Base-by-base conservation (phyloP, 768 basidiomycete genomes). In the Russula foetens region DNA sequence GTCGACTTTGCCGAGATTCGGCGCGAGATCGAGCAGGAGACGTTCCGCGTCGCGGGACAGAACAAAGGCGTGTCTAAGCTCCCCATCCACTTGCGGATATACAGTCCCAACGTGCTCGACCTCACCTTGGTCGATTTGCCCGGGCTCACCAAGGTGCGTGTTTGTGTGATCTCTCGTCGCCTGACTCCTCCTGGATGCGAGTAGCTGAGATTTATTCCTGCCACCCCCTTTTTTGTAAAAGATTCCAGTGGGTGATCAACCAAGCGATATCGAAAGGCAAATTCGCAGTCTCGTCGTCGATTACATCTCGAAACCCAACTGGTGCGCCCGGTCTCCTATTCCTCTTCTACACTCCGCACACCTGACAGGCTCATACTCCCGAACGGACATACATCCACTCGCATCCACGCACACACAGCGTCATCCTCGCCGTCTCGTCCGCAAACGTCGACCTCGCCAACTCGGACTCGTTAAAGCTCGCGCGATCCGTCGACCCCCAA, bases 391-490 rank as follows among this genome's bases (percentile, higher is more conserved):
- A n/a, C 33, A 52, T 23, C 12, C 39, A n/a, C n/a, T 4, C n/a
- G 3, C 38, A 26, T 26, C 1, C 15, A 19, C 26, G 2, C 12
- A 17, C 11, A 38, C 39, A 24, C 26, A 96, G 94, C 65, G 94
- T 99, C 62, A 94, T 99, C 67, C 86, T 99, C 49, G 89, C 97
- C 26, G 95, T 99, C 8, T 98, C 97, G 2, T 85, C 93, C 9
- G 97, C 97, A 31, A 99, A 99, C 70, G 96, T 98, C 58, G 97
- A 99, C 73, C 84, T 99, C 58, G 97, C 97, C 69, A 99, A 98
- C 72, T 98, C 97, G 0, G 97, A 98, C 72, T 88, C 97, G 2
- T 83, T 99, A 62, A 98, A 98, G 72, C 86, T 99, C 38, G 97
- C 96, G 12, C 89, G 97, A 47, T 84, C 86, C 12, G 93, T 98